Percentiles rank a stretch among this genome's conserved stretches.
Evolutionary conservation across 495 filamentous ascomycete genomes (phyloP).

Genomic region (Aspergillus asperescens): DNA sequence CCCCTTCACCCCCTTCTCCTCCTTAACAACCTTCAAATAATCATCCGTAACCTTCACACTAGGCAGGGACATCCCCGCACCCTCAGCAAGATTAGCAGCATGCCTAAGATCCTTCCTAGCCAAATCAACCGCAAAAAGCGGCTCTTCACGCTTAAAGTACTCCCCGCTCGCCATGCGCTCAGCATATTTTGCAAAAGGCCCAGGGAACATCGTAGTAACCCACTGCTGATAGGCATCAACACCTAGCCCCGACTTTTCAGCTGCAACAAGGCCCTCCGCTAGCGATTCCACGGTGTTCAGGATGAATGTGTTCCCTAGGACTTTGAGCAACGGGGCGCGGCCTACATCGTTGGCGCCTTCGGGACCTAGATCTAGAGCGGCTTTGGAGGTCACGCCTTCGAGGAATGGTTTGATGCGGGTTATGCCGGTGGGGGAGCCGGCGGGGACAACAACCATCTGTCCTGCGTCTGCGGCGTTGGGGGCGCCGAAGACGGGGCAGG

Average conservation of each 20-base stretch:
- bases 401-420: slow-evolving; percentile 66
- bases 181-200: slow-evolving; percentile 60
- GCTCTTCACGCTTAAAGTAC: slow-evolving; percentile 65
- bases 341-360: slow-evolving; percentile 31
- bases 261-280: slow-evolving; percentile 67
- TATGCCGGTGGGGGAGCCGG: slow-evolving; percentile 58
- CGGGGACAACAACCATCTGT: slow-evolving; percentile 68
- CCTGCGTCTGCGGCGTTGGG: slow-evolving; percentile 74
- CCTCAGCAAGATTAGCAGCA: slow-evolving; percentile 60
- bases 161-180: slow-evolving; percentile 68
- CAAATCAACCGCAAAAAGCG: slow-evolving; percentile 80
- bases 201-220: slow-evolving; percentile 57
- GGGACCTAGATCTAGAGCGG: slow-evolving; percentile 52
- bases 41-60: slow-evolving; percentile 61
- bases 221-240: slow-evolving; percentile 59
- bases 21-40: slow-evolving; percentile 65
- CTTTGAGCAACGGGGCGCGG: slow-evolving; percentile 53
- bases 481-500: slow-evolving; percentile 78
- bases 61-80: slow-evolving; percentile 56
- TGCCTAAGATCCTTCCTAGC: slow-evolving; percentile 83
- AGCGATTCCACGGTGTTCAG: slow-evolving; percentile 76
- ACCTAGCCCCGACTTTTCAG: slow-evolving; percentile 78
- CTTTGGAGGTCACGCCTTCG: slow-evolving; percentile 69
- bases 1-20: slow-evolving; percentile 65
- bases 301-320: slow-evolving; percentile 85